phyloP scores from a whole-genome alignment of 2,329 filamentous ascomycete species.

The Lanzia echinophila region DNA sequence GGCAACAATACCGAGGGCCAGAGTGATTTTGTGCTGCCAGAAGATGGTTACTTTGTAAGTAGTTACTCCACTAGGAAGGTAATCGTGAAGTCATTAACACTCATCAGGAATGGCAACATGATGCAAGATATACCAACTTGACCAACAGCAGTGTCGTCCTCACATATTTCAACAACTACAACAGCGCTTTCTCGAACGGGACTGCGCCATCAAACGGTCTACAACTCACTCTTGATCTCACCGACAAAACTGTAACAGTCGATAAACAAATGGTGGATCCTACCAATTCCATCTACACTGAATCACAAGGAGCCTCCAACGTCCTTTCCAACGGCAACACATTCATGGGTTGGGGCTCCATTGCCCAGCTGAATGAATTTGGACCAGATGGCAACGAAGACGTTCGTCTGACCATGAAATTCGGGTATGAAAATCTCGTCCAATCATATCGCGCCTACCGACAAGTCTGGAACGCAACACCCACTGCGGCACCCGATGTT shows the following conservation, averaged over 20 bases:
- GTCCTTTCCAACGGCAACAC: constrained; percentile 6
- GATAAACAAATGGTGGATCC: neutral
- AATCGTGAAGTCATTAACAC: neutral
- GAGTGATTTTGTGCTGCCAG: neutral
- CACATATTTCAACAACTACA: neutral
- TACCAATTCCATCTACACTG: neutral
- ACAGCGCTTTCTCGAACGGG: neutral
- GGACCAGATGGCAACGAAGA: constrained; percentile 3
- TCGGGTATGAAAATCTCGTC: constrained; percentile 2
- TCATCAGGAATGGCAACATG: constrained; percentile 2
- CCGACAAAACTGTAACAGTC: neutral
- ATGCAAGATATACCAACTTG: neutral
- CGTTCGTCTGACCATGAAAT: constrained; percentile 6
- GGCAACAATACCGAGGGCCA: neutral
- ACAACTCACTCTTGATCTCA: neutral
- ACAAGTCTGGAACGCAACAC: constrained; percentile 5
- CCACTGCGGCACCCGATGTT: neutral
- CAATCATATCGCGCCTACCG: constrained; percentile 10
- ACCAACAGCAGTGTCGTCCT: neutral
- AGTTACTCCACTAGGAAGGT: neutral
- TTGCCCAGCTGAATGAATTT: constrained; percentile 11
- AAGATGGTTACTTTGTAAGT: neutral
- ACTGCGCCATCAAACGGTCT: neutral
- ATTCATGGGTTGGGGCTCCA: constrained; percentile 10
- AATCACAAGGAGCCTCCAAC: constrained; percentile 6